A percentile compares a stretch with the other conserved stretches of the same genome.
phyloP scores from a whole-genome alignment of 352 stramenopile species.

The Globisporangium cylindrosporum region DNA sequence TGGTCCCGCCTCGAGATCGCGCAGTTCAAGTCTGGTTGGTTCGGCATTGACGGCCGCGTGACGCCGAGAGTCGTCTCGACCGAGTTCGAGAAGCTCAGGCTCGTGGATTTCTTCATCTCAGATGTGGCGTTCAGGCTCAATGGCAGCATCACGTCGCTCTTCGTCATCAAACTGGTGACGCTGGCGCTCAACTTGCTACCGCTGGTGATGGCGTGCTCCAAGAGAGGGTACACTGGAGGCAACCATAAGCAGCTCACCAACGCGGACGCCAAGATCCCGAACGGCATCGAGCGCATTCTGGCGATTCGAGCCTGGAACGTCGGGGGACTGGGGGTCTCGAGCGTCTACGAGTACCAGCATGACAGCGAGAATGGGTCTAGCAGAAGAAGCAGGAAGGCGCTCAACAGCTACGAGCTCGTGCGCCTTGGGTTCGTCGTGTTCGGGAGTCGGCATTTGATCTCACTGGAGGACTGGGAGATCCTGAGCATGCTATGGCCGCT shows the following conservation, averaged over 20 bases:
- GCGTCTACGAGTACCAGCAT: too few relatives aligned
- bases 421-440: constrained; percentile 36
- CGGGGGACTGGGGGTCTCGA: neutral
- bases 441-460: constrained; percentile 23
- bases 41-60: constrained; percentile 30
- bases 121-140: constrained; percentile 27
- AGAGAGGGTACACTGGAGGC: constrained; percentile 6
- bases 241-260: neutral
- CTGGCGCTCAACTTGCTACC: constrained; percentile 35
- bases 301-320: neutral
- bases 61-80: constrained; percentile 22
- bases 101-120: constrained; percentile 38
- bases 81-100: constrained; percentile 26
- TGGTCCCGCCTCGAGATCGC: constrained; percentile 24
- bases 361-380: neutral
- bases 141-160: constrained; percentile 31
- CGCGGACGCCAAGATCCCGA: neutral
- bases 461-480: constrained; percentile 30
- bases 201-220: constrained; percentile 19
- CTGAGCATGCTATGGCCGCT: constrained; percentile 22
- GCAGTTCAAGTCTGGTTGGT: neutral
- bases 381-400: neutral
- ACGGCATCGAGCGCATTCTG: constrained; percentile 10
- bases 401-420: constrained; percentile 32
- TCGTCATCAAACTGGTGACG: constrained; percentile 43